These are phyloP conservation scores for Corniculantispora saksenae DNA, from an alignment of 2,329 filamentous ascomycete species.

Conservation along the genomic window DNA sequence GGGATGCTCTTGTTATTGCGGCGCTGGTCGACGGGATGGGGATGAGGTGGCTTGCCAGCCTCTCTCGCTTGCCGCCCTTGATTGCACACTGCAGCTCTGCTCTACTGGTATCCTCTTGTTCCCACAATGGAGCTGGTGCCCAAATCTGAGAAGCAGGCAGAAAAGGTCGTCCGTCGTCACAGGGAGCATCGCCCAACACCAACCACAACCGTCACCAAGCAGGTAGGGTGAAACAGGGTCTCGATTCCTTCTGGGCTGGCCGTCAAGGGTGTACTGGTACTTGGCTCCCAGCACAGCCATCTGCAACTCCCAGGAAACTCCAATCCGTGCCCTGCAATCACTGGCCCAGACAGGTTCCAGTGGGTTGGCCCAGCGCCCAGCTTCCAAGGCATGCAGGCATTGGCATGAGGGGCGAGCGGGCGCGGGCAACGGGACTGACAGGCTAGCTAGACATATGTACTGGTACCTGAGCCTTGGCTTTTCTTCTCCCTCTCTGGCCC, in stretches of 20 bases:
- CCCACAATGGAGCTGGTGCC: not conserved
- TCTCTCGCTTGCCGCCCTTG: not conserved
- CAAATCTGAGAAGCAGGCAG: not conserved
- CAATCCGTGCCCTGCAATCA: not conserved
- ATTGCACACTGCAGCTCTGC: not conserved
- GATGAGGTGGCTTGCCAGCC: not conserved
- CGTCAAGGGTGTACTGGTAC: no score
- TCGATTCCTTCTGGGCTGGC: not conserved
- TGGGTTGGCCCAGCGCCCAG: not conserved
- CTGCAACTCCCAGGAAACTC: not conserved
- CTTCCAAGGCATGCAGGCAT: slow-evolving; percentile 1
- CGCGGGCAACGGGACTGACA: no score
- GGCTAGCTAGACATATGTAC: not conserved
- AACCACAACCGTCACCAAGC: not conserved
- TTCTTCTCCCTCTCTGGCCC: not conserved
- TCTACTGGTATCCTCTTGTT: not conserved
- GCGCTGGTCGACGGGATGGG: not conserved
- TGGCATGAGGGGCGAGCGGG: not conserved
- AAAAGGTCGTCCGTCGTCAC: not conserved
- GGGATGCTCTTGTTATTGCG: not conserved
- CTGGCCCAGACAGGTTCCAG: not conserved
- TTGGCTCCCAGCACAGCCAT: not conserved
- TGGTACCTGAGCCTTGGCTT: not conserved
- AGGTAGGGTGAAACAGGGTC: not conserved
- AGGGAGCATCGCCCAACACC: not conserved